Percentiles rank a stretch among this genome's conserved stretches.
These are phyloP conservation scores for Conoideocrella luteorostrata DNA, from an alignment of 2,329 filamentous ascomycete genomes.

Conservation along the genomic window DNA sequence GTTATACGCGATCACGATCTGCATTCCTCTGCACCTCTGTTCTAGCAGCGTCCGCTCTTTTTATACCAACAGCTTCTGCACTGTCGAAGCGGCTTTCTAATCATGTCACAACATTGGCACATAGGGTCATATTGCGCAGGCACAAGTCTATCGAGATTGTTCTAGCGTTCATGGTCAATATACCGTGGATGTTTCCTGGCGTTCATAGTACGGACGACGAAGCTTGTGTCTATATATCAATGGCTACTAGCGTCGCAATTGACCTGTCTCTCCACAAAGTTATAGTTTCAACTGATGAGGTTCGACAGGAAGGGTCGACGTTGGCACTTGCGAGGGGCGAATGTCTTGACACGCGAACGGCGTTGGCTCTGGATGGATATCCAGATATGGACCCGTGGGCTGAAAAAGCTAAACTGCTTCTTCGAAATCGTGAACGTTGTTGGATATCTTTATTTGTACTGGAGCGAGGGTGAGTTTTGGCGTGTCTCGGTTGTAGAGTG, in stretches of 20 bases:
- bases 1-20: slow-evolving; percentile 61
- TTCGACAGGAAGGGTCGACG: slow-evolving; percentile 36
- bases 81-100: slow-evolving; percentile 59
- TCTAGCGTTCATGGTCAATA: slow-evolving; percentile 67
- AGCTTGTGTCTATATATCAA: slow-evolving; percentile 64
- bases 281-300: slow-evolving; percentile 48
- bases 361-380: slow-evolving; percentile 63
- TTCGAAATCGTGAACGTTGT: slow-evolving; percentile 59
- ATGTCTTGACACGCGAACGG: slow-evolving; percentile 60
- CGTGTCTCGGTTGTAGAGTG: no score
- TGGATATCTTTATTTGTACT: slow-evolving; percentile 69
- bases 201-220: slow-evolving; percentile 65
- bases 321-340: slow-evolving; percentile 55
- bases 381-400: slow-evolving; percentile 54
- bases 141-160: slow-evolving; percentile 68
- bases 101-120: slow-evolving; percentile 57
- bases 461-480: slow-evolving; percentile 53
- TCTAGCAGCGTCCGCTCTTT: slow-evolving; percentile 61
- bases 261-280: slow-evolving; percentile 71
- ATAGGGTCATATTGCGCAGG: slow-evolving; percentile 53
- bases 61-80: slow-evolving; percentile 56
- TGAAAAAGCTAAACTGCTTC: slow-evolving; percentile 51
- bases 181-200: slow-evolving; percentile 68
- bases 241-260: slow-evolving; percentile 62
- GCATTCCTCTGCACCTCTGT: slow-evolving; percentile 68